Evolutionary conservation across 371 early-diverging fungal genomes (phyloP).

Genomic region (Rhizopus stolonifer): DNA sequence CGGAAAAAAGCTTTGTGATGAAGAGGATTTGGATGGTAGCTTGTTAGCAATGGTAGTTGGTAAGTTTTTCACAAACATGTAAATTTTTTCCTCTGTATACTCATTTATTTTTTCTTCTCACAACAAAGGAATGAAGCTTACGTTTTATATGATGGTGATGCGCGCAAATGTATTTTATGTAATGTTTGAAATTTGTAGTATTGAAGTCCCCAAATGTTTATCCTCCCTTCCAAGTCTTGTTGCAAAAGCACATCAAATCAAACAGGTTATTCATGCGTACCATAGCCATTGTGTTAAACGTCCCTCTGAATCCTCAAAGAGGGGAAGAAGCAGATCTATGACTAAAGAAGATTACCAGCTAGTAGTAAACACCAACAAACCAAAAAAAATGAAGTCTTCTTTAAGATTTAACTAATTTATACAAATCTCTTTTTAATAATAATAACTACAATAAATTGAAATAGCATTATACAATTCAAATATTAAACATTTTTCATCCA

Average conservation of each 20-base stretch:
- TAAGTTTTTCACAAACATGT: conserved; percentile 11
- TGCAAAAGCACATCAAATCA: conserved; percentile 10
- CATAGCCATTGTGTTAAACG: conserved; percentile 13
- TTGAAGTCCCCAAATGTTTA: conserved; percentile 10
- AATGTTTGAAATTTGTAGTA: conserved; percentile 16
- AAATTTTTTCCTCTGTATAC: neutral
- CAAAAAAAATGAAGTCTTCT: conserved; percentile 9
- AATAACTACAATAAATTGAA: too few species aligned
- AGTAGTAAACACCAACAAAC: conserved; percentile 4
- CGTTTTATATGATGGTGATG: conserved; percentile 18
- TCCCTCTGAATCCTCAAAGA: conserved; percentile 10
- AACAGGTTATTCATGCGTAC: conserved; percentile 9
- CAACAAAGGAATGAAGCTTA: conserved; percentile 12
- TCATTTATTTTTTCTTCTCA: conserved; percentile 6
- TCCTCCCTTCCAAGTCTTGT: conserved; percentile 10
- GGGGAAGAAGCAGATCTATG: conserved; percentile 7
- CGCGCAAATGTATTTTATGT: conserved; percentile 7
- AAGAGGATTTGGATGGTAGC: conserved; percentile 15
- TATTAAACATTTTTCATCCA: too few species aligned
- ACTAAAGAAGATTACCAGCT: conserved; percentile 2
- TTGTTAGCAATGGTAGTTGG: conserved; percentile 17
- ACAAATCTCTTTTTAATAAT: too few species aligned
- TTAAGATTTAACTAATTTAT: conserved; percentile 8
- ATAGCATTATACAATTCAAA: too few species aligned
- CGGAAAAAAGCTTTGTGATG: conserved; percentile 16